phyloP scores from a whole-genome alignment of 306 rosid genomes.

The Castanea crenata region DNA sequence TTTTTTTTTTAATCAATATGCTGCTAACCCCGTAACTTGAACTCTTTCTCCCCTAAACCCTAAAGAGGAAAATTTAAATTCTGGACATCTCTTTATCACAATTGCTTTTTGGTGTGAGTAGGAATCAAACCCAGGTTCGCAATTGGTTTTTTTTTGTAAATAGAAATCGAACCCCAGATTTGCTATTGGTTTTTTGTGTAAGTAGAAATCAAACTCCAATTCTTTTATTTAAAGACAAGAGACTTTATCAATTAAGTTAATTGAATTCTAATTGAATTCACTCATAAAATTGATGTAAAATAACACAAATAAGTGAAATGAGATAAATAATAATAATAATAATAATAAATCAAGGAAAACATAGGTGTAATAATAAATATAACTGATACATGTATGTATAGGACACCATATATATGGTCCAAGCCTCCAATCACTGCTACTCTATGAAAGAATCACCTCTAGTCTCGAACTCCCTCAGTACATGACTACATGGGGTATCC shows the following conservation, averaged over 20 bases:
- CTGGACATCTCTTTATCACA: too few relatives aligned
- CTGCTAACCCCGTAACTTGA: fast-evolving
- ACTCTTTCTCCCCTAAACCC: too few relatives aligned
- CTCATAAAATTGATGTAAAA: background rate
- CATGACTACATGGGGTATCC: conserved; percentile 8
- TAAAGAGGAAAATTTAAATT: too few relatives aligned
- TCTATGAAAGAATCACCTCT: conserved; percentile 48
- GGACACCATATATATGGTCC: conserved; percentile 23
- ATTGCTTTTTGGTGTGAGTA: too few relatives aligned
- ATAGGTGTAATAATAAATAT: background rate
- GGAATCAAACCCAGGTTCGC: too few relatives aligned
- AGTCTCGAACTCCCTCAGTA: conserved; percentile 20
- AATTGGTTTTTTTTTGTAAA: too few relatives aligned
- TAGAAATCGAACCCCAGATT: too few relatives aligned
- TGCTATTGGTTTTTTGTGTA: too few relatives aligned
- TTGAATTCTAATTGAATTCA: too few relatives aligned
- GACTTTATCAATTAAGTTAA: too few relatives aligned
- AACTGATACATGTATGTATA: background rate
- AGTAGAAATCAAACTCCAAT: fast-evolving
- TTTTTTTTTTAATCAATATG: too few relatives aligned
- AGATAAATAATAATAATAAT: background rate
- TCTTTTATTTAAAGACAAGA: too few relatives aligned
- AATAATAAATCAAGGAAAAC: conserved; percentile 1
- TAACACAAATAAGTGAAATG: background rate
- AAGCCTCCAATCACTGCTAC: conserved; percentile 21